Evolutionary conservation across 257 asterid species (phyloP), one percentile per base, ranked within the genome.

Genomic region (Solanum piurae): DNA sequence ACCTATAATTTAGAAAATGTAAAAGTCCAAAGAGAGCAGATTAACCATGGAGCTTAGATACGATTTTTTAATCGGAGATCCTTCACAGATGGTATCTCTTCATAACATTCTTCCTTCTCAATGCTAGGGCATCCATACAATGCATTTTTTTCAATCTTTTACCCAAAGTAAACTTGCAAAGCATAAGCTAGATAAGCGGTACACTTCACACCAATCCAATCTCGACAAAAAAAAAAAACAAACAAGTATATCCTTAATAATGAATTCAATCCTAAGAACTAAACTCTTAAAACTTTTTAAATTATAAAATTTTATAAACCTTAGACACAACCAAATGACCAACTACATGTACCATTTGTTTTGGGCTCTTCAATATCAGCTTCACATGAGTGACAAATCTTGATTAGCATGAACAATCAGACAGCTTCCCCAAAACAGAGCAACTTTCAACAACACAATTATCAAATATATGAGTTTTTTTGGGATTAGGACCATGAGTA

Each of bases 401-500:
- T 93, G 27, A 62, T 62, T 11, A 92, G 88, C 92, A 55, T 91
- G 94, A 93, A 86, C 73, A 83, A 40, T 89, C 88, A 64, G 91
- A 85, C 83, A 18, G 16, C 23, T 52, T 52, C 4, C 9, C 62
- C 62, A 83, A 74, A 62, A 86, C 92, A 49, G 90, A 89, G 87
- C 95, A 92, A 75, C 90, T 92, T 91, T 92, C 93, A 64, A 97
- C 96, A 84, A 97, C 89, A 87, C 95, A 96, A 60, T 93, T 94
- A 87, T 96, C 98, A 75, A 89, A 97, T 20, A 97, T 95, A 87
- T 95, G 99, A 38, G 94, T 94, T 10, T 95, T 97, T 90, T 92
- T 95, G 1, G 98, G 98, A 79, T 95, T 97, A 46, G 99, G 98
- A 0, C 99, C 99, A 72, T 93, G 99, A 58, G 93, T 91, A 90